Evolutionary conservation across 305 asterid species (phyloP), one percentile per base, ranked within the genome.

Genomic region (Plantago coronopus): DNA sequence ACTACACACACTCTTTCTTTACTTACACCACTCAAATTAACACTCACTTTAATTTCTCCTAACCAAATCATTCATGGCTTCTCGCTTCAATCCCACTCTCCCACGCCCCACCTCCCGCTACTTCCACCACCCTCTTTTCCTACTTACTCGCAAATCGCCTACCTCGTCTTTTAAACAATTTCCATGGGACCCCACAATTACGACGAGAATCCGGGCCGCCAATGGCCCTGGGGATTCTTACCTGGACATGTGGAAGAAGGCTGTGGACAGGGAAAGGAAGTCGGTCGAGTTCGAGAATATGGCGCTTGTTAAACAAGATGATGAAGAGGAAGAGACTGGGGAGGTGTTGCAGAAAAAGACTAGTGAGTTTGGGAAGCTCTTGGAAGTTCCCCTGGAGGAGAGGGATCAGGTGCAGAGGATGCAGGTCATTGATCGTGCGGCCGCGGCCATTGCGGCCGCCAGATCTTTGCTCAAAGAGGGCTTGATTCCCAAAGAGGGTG

Each of bases 391-490:
- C 14, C 47, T 61, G 46, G 94, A 88, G 64, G 96, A 91, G 64
- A 84, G 98, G 34, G 94, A 91, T 48, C 84, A 79, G 69, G 76
- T 78, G 53, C 97, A 91, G 80, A 76, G 87, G 72, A 77, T 83
- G 87, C 96, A 91, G 76, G 95, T 88, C 9, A 80, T 91, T 67
- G 98, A 91, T 84, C 95, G 98, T 25, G 98, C 98, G 15, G 93
- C 96, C 3, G 98, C 98, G 2, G 96, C 96, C 18, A 75, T 91
- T 9, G 81, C 98, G 1, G 98, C 98, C 0, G 95, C 98, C 0
- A 78, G 78, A 56, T 86, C 95, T 8, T 67, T 91, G 72, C 63
- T 88, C n/a, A 68, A 86, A 75, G 91, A 86, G 78, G 74, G 76
- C 59, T 48, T 57, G 64, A 73, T 63, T 54, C 61, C 77, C 43